phyloP scores from a whole-genome alignment of 169 alveolate species.

The Eimeria sp. region DNA sequence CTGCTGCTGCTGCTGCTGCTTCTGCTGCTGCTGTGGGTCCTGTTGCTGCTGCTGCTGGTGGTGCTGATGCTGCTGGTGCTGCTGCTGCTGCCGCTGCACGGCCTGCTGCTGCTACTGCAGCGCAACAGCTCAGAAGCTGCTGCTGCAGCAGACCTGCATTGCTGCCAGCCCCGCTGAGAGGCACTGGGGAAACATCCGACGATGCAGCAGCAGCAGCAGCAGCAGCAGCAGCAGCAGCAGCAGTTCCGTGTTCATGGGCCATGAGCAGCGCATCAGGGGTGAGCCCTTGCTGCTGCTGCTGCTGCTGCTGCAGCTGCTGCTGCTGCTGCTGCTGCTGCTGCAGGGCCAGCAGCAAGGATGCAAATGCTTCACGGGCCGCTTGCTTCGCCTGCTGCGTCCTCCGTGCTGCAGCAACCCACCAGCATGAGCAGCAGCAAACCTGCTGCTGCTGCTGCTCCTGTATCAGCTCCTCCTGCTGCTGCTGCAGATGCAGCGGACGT shows the following conservation, averaged over 20 bases:
- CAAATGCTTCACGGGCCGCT: neutral
- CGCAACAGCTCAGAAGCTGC: slow-evolving; percentile 11
- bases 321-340: slow-evolving; percentile 57
- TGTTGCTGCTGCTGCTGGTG: neutral
- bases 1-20: slow-evolving; percentile 48
- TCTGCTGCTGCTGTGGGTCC: neutral
- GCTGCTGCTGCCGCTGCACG: slow-evolving; percentile 9
- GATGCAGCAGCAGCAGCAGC: slow-evolving; percentile 21
- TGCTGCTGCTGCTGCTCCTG: slow-evolving; percentile 61
- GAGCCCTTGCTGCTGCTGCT: slow-evolving; percentile 11
- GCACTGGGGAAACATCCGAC: neutral
- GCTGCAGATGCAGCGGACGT: slow-evolving; percentile 44
- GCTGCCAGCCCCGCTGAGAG: neutral
- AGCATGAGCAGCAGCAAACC: slow-evolving; percentile 42
- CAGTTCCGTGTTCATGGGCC: neutral
- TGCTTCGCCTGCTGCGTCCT: slow-evolving; percentile 12
- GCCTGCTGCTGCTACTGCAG: neutral
- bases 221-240: slow-evolving; percentile 12
- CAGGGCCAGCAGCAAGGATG: slow-evolving; percentile 47
- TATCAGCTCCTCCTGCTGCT: slow-evolving; percentile 30
- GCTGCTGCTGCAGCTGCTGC: too few species aligned
- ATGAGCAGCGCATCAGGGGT: neutral
- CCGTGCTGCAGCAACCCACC: slow-evolving; percentile 61
- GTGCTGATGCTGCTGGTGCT: neutral
- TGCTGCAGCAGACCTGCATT: slow-evolving; percentile 10